Evolutionary conservation across 495 filamentous ascomycete genomes (phyloP).

Genomic region (Cercophora newfieldiana): DNA sequence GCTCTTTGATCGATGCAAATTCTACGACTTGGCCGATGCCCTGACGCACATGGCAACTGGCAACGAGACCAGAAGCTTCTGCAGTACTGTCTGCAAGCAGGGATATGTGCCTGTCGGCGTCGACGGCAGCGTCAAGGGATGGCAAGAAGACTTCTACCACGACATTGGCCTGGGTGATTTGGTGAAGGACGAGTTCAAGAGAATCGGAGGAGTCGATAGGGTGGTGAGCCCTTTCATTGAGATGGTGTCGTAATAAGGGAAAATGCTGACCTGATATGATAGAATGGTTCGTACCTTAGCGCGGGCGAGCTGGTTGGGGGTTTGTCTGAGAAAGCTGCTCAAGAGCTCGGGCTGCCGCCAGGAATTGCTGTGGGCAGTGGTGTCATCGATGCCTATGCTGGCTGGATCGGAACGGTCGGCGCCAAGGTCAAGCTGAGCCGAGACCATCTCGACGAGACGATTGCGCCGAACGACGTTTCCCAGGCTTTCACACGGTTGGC

Average conservation of each 20-base stretch:
- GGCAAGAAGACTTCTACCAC: constrained; percentile 90
- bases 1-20: constrained; percentile 87
- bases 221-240: constrained; percentile 67
- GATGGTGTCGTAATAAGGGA: neutral
- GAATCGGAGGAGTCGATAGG: constrained; percentile 89
- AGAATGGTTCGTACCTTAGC: constrained; percentile 90
- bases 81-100: constrained; percentile 93
- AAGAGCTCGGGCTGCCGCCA: constrained; percentile 78
- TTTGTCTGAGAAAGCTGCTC: constrained; percentile 78
- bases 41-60: constrained; percentile 95
- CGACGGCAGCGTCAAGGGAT: constrained; percentile 95
- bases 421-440: constrained; percentile 76
- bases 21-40: constrained; percentile 93
- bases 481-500: constrained; percentile 94
- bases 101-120: constrained; percentile 93
- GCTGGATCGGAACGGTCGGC: constrained; percentile 98
- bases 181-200: constrained; percentile 79
- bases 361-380: constrained; percentile 93
- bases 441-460: constrained; percentile 59
- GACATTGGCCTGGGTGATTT: constrained; percentile 83
- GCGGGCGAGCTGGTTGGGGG: constrained; percentile 87
- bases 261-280: constrained; percentile 21
- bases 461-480: constrained; percentile 71
- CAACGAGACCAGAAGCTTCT: constrained; percentile 86
- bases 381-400: constrained; percentile 97